Evolutionary conservation across 768 basidiomycete genomes (phyloP), one percentile per base, ranked within the genome.

Genomic region (Russula griseocarnosa): DNA sequence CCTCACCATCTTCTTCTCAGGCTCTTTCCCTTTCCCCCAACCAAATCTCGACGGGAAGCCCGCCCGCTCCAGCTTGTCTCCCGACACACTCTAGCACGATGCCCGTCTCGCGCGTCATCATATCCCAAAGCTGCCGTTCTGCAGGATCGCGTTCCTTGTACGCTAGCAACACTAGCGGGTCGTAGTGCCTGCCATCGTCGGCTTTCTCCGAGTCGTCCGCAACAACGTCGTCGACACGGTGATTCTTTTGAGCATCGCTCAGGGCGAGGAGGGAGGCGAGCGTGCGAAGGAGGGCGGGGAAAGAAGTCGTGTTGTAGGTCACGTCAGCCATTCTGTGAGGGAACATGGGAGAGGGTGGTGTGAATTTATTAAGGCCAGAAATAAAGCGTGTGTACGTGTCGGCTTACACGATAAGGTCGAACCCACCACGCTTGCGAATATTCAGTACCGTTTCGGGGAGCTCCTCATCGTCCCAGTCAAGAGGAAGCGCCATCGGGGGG

Each of bases 261-360:
- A 69, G 49, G 3, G 75, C 72, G 26, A 85, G 68, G 5, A 94
- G 76, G 3, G 74, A 71, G 5, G 76, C 74, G 26, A 96, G 75
- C 0, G 92, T 94, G n/a, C 76, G 75, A 20, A 92, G 74, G 46
- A 96, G 83, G 0, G 88, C 79, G 2, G 89, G 83, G 73, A 96
- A 97, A 1, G 92, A 88, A 1, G 85, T 76, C 0, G 90, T 92
- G 75, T 96, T 96, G 77, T 95, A 96, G 1, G 92, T 88, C 9
- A 95, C 91, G 69, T 97, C 94, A 14, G 93, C 90, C 86, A 95
- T 92, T 50, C 93, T 94, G 68, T 9, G 11, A 49, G 40, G 44
- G 42, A 44, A 46, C 44, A 7, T 4, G 1, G 16, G 14, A 6
- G 1, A 24, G 5, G 14, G 28, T 3, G 34, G 54, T 22, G 34